Conservation (phyloP, 345 rosid genomes). For the Syzygium jambos region DNA sequence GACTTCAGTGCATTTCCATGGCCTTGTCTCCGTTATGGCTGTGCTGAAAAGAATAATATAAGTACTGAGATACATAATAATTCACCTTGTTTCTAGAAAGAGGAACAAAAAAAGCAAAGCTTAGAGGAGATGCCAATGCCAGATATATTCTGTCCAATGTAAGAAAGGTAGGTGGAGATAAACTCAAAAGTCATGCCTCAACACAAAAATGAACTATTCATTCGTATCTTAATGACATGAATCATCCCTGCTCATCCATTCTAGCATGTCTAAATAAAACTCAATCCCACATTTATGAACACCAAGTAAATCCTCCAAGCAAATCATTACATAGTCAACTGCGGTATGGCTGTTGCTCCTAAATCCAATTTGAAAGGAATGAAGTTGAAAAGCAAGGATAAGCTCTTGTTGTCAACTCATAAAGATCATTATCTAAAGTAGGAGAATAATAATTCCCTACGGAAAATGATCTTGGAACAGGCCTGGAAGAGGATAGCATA, state of each 20-base stretch:
- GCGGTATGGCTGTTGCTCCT: neutral
- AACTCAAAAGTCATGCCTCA: neutral
- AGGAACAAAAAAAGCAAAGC: neutral
- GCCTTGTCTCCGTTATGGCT: conserved; percentile 64
- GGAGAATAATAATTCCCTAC: neutral
- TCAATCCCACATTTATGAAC: neutral
- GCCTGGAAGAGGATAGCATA: neutral
- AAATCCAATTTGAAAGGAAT: neutral
- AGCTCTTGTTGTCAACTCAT: neutral
- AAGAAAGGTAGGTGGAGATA: neutral
- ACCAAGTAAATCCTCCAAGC: neutral
- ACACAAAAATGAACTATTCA: neutral
- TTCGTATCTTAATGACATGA: neutral
- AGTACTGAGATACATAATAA: conserved; percentile 18
- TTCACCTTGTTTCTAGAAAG: neutral
- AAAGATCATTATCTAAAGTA: neutral
- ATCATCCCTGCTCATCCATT: neutral
- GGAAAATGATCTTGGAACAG: neutral
- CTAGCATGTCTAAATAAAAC: neutral
- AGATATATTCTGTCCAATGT: neutral
- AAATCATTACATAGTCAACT: neutral
- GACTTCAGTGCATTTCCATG: conserved; percentile 41
- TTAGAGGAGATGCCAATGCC: neutral
- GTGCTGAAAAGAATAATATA: conserved; percentile 58
- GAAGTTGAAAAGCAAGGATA: neutral